Evolutionary conservation across 1,284 basidiomycete genomes (phyloP), one percentile per base, ranked within the genome.

Genomic region (Laetiporus sulphureus): DNA sequence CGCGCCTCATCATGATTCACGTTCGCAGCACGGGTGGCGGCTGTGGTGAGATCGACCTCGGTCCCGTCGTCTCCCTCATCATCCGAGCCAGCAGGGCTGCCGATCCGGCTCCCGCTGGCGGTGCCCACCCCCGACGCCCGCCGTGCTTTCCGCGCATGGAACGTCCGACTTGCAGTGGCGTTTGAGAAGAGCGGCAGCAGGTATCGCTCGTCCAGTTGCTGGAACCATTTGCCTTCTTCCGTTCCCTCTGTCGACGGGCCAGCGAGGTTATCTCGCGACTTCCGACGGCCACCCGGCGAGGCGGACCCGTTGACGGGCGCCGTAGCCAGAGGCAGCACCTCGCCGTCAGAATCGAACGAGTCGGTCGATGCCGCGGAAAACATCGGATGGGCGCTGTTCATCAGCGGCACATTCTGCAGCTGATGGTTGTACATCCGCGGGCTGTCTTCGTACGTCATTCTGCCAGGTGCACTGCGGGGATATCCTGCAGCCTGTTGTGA

Each of bases 121-220:
- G 42, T 44, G 47, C 40, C 40, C 51, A 65, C 23, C 0, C 52
- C 59, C 5, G 50, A 39, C 15, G 52, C 67, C 42, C 80, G 66
- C 30, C 78, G 69, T 2, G 82, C 83, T 45, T 79, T 75, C 31
- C 85, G 78, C 1, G 88, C 88, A 51, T 92, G 83, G 71, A 91
- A 91, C 42, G 86, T 83, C 49, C 91, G 72, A 46, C 87, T 90
- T 11, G 91, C 91, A 0, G 91, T 93, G 7, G 87, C 87, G 61
- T 98, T 98, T 44, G 89, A 92, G 67, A 99, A 99, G 31, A 97
- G 69, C 12, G 95, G 96, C 3, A 98, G 65, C 13, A 99, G 71
- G 61, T 97, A 99, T 46, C 92, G 77, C 64, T 99, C 92, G 64
- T 99, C 95, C 34, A 99, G 69, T 23, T 84, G 75, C 52, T 93